phyloP scores from a whole-genome alignment of 75 land plant genomes.

The Selaginella moellendorffii region DNA sequence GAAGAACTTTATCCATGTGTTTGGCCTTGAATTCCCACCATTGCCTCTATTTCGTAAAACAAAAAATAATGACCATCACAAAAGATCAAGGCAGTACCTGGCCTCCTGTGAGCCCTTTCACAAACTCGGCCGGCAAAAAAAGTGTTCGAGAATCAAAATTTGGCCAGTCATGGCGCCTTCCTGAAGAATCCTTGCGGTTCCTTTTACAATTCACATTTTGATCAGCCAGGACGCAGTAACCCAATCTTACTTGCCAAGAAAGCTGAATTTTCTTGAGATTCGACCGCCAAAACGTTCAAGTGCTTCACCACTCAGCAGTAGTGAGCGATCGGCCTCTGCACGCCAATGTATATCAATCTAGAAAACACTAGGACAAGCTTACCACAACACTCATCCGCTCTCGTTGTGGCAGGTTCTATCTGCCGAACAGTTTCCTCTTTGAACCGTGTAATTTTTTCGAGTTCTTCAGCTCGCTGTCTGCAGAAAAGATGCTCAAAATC shows the following conservation, averaged over 20 bases:
- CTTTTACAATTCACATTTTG: conserved; percentile 20
- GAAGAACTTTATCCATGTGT: conserved; percentile 91
- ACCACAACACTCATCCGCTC: no score
- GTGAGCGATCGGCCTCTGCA: background rate
- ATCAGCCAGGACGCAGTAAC: no score
- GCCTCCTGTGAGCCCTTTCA: conserved; percentile 62
- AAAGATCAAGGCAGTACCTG: conserved; percentile 40
- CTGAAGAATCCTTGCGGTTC: conserved; percentile 64
- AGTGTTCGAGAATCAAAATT: conserved; percentile 82
- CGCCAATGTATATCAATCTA: no score
- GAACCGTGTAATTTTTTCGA: no score
- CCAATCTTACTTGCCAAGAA: conserved; percentile 60
- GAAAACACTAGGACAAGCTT: no score
- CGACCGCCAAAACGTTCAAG: conserved; percentile 60
- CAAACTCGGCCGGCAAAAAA: conserved; percentile 52
- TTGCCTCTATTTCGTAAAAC: conserved; percentile 45
- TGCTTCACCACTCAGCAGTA: conserved; percentile 34
- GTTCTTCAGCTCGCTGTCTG: no score
- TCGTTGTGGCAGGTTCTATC: no score
- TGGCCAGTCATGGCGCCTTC: conserved; percentile 49
- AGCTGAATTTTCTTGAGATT: conserved; percentile 46
- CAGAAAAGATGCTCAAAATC: no score
- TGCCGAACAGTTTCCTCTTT: no score
- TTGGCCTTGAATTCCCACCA: conserved; percentile 98
- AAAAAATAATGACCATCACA: background rate